Conservation (phyloP, 1,284 basidiomycete genomes). For the Grifola frondosa region DNA sequence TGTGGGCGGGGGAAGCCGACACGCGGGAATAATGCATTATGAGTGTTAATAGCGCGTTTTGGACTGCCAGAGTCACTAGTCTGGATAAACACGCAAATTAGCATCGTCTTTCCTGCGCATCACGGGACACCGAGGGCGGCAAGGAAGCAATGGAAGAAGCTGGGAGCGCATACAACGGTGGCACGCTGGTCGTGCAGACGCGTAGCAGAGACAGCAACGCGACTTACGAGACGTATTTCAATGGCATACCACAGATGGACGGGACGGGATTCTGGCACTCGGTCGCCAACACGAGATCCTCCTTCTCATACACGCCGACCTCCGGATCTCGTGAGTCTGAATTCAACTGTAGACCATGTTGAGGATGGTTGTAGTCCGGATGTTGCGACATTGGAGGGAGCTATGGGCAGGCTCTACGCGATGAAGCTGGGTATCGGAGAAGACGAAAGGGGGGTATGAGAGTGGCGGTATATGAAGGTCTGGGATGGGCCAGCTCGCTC, state of each 20-base stretch:
- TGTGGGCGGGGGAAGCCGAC: slow-evolving; percentile 68
- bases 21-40: slow-evolving; percentile 96
- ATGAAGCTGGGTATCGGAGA: slow-evolving; percentile 21
- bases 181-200: slow-evolving; percentile 8
- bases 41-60: slow-evolving; percentile 88
- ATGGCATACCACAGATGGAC: slow-evolving; percentile 64
- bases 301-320: slow-evolving; percentile 38
- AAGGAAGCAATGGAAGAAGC: neutral
- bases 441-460: slow-evolving; percentile 17
- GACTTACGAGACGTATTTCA: slow-evolving; percentile 82
- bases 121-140: too few relatives aligned
- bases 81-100: slow-evolving; percentile 38
- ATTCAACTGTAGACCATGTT: slow-evolving; percentile 26
- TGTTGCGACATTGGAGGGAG: slow-evolving; percentile 29
- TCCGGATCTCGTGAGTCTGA: slow-evolving; percentile 32
- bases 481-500: slow-evolving; percentile 27
- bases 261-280: slow-evolving; percentile 43
- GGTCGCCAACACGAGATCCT: slow-evolving; percentile 45
- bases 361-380: slow-evolving; percentile 31
- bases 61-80: slow-evolving; percentile 87
- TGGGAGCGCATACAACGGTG: too few relatives aligned
- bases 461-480: slow-evolving; percentile 4
- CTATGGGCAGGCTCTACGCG: slow-evolving; percentile 16
- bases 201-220: slow-evolving; percentile 4
- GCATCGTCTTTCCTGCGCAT: too few relatives aligned